These are phyloP conservation scores for Pleurostoma richardsiae DNA, from an alignment of 2,329 filamentous ascomycete species.

Conservation along the genomic window DNA sequence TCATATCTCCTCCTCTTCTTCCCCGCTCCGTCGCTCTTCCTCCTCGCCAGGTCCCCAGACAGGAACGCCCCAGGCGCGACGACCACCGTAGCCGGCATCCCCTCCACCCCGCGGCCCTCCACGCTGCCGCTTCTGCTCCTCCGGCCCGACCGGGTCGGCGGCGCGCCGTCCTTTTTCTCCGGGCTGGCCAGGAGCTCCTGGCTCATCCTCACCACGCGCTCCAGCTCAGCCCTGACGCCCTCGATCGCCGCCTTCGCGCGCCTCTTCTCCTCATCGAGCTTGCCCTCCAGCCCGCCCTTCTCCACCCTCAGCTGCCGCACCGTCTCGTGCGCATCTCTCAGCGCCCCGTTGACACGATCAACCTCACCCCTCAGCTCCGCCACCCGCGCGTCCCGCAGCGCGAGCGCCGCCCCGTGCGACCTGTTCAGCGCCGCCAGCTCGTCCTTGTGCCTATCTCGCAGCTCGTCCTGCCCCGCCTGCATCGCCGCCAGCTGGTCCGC, in stretches of 20 bases:
- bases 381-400: conserved; percentile 45
- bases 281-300: conserved; percentile 30
- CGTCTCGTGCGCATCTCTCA: conserved; percentile 41
- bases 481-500: conserved; percentile 30
- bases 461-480: conserved; percentile 22
- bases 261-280: conserved; percentile 29
- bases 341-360: conserved; percentile 35
- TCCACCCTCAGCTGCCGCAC: conserved; percentile 40
- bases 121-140: not conserved
- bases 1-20: conserved; percentile 45
- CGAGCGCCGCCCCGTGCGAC: conserved; percentile 40
- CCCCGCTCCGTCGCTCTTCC: conserved; percentile 13
- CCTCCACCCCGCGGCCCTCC: conserved; percentile 4
- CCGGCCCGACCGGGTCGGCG: not conserved
- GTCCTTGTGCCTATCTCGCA: conserved; percentile 17
- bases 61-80: conserved; percentile 15
- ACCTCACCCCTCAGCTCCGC: conserved; percentile 43
- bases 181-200: conserved; percentile 33
- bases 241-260: conserved; percentile 40
- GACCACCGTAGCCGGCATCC: conserved; percentile 7
- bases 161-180: conserved; percentile 10
- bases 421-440: conserved; percentile 27
- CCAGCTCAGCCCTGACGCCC: conserved; percentile 46
- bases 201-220: conserved; percentile 40
- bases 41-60: conserved; percentile 20